These are phyloP conservation scores for Daedaleopsis sinensis DNA, from an alignment of 768 basidiomycete species.

Conservation along the genomic window DNA sequence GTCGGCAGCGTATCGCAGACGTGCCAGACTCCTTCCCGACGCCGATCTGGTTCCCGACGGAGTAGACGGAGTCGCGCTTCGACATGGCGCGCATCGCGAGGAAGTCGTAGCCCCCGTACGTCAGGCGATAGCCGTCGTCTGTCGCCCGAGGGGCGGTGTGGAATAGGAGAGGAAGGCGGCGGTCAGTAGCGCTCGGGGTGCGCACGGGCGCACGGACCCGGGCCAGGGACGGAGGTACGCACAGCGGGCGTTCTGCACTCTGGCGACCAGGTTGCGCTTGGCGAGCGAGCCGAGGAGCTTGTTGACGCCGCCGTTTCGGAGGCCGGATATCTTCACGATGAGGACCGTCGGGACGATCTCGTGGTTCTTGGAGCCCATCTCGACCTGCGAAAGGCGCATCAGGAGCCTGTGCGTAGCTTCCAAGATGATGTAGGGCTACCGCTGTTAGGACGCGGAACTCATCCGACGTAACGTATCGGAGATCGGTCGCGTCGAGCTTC, in stretches of 20 bases:
- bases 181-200: background rate
- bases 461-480: conserved; percentile 89
- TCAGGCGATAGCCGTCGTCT: conserved; percentile 98
- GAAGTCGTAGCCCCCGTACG: conserved; percentile 98
- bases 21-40: conserved; percentile 96
- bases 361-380: conserved; percentile 98
- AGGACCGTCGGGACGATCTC: conserved; percentile 90
- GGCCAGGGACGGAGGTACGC: conserved; percentile 26
- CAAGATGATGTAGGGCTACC: conserved; percentile 42
- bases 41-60: conserved; percentile 97
- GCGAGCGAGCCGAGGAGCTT: conserved; percentile 89
- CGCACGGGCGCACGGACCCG: background rate
- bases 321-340: conserved; percentile 91
- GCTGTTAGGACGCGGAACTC: conserved; percentile 98
- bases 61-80: conserved; percentile 84
- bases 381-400: conserved; percentile 58
- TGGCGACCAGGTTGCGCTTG: conserved; percentile 88
- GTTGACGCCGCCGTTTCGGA: conserved; percentile 91
- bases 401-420: background rate
- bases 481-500: conserved; percentile 94
- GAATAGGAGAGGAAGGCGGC: no score
- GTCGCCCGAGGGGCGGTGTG: background rate
- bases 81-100: conserved; percentile 92
- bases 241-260: conserved; percentile 94
- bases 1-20: conserved; percentile 19